phyloP scores from a whole-genome alignment of 2,329 filamentous ascomycete species.

The Fusarium xyrophilum region DNA sequence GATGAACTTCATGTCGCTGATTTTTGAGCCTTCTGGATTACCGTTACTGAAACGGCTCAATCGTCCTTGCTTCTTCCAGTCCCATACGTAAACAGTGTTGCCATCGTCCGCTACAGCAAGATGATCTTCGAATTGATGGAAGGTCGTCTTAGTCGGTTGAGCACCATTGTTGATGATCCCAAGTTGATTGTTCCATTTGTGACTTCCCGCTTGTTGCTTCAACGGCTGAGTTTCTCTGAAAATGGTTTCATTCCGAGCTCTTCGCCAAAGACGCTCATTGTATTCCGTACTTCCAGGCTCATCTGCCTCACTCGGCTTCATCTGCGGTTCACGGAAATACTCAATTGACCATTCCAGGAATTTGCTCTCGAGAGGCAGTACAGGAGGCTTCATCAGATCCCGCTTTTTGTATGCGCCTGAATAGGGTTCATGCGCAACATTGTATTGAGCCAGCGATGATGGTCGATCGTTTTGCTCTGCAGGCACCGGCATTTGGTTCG shows the following conservation, averaged over 20 bases:
- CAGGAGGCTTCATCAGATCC: slow-evolving; percentile 63
- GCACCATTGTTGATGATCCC: slow-evolving; percentile 88
- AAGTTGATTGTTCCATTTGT: slow-evolving; percentile 84
- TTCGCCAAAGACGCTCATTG: slow-evolving; percentile 91
- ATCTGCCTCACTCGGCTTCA: slow-evolving; percentile 95
- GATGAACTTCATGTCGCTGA: slow-evolving; percentile 95
- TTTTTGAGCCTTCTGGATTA: slow-evolving; percentile 87
- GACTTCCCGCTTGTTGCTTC: slow-evolving; percentile 84
- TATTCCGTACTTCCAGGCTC: slow-evolving; percentile 97
- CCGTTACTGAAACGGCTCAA: slow-evolving; percentile 91
- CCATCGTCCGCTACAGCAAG: slow-evolving; percentile 91
- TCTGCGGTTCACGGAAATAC: slow-evolving; percentile 97
- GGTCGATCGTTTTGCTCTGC: slow-evolving; percentile 76
- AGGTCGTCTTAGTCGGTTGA: slow-evolving; percentile 91
- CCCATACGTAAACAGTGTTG: slow-evolving; percentile 91
- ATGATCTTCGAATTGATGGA: slow-evolving; percentile 98
- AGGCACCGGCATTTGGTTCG: slow-evolving; percentile 58
- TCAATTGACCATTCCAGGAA: slow-evolving; percentile 97
- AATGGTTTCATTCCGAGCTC: slow-evolving; percentile 90
- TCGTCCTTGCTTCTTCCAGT: slow-evolving; percentile 80
- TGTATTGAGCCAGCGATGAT: slow-evolving; percentile 70
- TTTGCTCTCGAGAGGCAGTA: slow-evolving; percentile 78
- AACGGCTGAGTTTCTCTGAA: slow-evolving; percentile 91
- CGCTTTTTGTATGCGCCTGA: slow-evolving; percentile 76
- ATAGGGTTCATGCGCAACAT: slow-evolving; percentile 77